Evolutionary conservation across 495 filamentous ascomycete genomes (phyloP), one percentile per base, ranked within the genome.

Genomic region (Aspergillus coremiiformis): DNA sequence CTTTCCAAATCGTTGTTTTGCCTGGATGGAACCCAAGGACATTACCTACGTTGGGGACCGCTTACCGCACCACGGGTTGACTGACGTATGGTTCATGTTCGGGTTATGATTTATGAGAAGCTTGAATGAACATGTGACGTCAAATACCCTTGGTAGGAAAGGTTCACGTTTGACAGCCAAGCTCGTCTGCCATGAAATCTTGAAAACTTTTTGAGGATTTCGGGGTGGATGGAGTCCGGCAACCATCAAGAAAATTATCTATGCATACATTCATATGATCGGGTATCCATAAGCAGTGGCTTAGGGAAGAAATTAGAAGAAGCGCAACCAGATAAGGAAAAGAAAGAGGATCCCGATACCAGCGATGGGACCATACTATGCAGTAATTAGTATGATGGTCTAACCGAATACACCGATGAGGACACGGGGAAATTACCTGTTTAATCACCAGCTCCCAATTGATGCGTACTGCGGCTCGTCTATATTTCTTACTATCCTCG

Each of bases 361-460:
- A 26, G 78, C 91, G 64, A 96, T 82, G 24, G 92, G 92, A 20
- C 90, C 92, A 61, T 97, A 97, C 84, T 85, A 57, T 51, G 26
- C 32, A 52, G 5, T 44, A 48, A 49, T 71, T 56, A 71, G 67
- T 57, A 10, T 1, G 37, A 39, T 8, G 7, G 33, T 21, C 9
- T 44, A n/a, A 11, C 24, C 14, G 15, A 29, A 29, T 23, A 35
- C n/a, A 15, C 11, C 4, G 32, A 20, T 10, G 17, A 45, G 30
- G 39, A 37, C 21, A 37, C 12, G 53, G 35, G n/a, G 35, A 43
- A 50, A 78, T 70, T 60, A 84, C 82, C 76, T 97, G 93, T 75
- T 95, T 97, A 44, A 96, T 44, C 68, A 99, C 72, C 71, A 95
- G 68, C 63, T 99, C 93, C 93, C 93, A 99, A 67, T 99, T 99